Evolutionary conservation across 305 asterid genomes (phyloP).

Genomic region (Fraxinus greggii): DNA sequence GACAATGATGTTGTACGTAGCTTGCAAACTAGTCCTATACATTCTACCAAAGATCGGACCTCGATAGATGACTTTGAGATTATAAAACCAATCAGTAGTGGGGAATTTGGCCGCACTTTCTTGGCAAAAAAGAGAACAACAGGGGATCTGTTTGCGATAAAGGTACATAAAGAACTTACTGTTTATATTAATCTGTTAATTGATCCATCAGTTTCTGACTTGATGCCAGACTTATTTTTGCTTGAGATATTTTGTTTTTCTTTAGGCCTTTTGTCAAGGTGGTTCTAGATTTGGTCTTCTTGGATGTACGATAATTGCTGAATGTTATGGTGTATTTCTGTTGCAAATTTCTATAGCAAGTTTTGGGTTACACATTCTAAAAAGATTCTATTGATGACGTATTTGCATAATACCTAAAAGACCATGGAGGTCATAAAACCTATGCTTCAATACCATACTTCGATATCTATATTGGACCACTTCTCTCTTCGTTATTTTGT

Average conservation of each 20-base stretch:
- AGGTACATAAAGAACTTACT: too few species aligned
- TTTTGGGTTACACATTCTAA: neutral
- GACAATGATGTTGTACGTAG: slow-evolving; percentile 98
- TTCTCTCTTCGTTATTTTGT: neutral
- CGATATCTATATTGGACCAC: neutral
- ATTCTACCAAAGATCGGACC: slow-evolving; percentile 88
- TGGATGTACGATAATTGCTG: neutral
- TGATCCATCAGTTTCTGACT: neutral
- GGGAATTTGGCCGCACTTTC: slow-evolving; percentile 98
- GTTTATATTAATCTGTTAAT: too few species aligned
- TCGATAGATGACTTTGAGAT: slow-evolving; percentile 98
- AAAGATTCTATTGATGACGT: neutral
- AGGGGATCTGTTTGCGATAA: slow-evolving; percentile 53
- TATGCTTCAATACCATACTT: neutral
- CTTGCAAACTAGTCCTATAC: slow-evolving; percentile 90
- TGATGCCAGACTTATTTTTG: neutral
- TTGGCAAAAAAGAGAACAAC: slow-evolving; percentile 95
- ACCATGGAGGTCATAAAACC: neutral
- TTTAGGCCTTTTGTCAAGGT: neutral
- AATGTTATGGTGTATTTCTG: neutral
- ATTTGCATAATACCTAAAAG: neutral
- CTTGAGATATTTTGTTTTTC: slow-evolving; percentile 10
- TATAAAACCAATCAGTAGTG: slow-evolving; percentile 97
- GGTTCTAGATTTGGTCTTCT: neutral
- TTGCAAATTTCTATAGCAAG: neutral